Base-by-base conservation (phyloP, 1,284 basidiomycete species). In the Malassezia japonica region DNA sequence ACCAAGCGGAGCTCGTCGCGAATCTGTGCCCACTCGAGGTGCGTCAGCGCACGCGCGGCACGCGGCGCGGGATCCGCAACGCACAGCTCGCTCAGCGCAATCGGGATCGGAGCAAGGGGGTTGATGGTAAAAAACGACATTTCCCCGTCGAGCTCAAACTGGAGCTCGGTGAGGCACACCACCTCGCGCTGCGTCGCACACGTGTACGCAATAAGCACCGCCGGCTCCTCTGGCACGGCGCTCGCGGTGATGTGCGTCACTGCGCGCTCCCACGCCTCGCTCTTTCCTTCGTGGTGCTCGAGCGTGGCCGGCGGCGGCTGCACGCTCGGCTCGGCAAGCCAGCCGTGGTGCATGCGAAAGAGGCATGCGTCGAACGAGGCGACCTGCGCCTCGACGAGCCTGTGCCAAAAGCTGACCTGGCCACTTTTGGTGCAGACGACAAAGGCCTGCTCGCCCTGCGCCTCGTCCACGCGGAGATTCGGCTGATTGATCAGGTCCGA, bases 171-270 rank as follows among this genome's bases (percentile, higher is more conserved):
- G 8, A 45, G 13, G 21, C 21, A 8, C 16, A 50, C 25, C 1
- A 28, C 7, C 25, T n/a, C 24, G 27, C 4, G 15, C 20, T 3
- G 12, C 9, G 2, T 6, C 6, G 27, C n/a, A 18, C 20, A 12
- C 27, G 20, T 15, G 37, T 51, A 51, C 27, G 49, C 43, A 7
- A 51, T 24, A n/a, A 51, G 43, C 15, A 51, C 27, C 3, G 38
- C 29, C 0, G 43, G 21, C 31, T 40, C 37, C 7, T 42, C 24
- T 8, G 49, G 32, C 4, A 51, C 33, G n/a, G 31, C 20, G 3
- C 27, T 8, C 4, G 33, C 20, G 23, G n/a, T 7, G 4, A 44
- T 21, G 24, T 32, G 36, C 25, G 27, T 23, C 13, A 50, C 20
- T 13, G 15, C 15, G 10, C 32, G 32, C 32, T n/a, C 13, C 32